Conservation (phyloP, 2,329 filamentous ascomycete species). For the Rhinocladiella similis region DNA sequence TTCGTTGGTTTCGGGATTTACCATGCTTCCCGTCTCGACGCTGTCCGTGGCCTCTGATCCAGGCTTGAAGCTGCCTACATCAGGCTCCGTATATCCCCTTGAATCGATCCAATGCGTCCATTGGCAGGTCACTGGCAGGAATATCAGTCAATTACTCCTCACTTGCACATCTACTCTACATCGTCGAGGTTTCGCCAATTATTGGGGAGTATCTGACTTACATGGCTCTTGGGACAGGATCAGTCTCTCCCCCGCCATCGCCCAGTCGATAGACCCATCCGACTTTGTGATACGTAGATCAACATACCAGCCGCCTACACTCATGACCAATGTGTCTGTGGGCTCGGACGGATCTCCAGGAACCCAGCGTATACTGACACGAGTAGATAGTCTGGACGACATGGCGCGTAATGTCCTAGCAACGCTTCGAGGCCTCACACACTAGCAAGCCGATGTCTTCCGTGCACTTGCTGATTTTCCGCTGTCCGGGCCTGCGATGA, state of each 20-base stretch:
- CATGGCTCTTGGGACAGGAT: slow-evolving; percentile 38
- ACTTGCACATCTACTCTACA: too few species aligned
- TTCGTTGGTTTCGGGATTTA: slow-evolving; percentile 12
- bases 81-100: slow-evolving; percentile 17
- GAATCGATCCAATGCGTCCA: slow-evolving; percentile 23
- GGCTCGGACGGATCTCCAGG: slow-evolving; percentile 42
- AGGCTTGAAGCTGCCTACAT: slow-evolving; percentile 28
- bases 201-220: slow-evolving; percentile 26
- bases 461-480: too few species aligned
- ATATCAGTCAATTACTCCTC: background rate
- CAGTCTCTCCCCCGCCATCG: slow-evolving; percentile 43
- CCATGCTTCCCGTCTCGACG: slow-evolving; percentile 27
- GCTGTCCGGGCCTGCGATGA: too few species aligned
- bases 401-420: background rate
- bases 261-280: slow-evolving; percentile 43
- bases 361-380: slow-evolving; percentile 46
- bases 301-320: slow-evolving; percentile 44
- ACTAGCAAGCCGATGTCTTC: too few species aligned
- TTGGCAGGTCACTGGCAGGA: slow-evolving; percentile 8
- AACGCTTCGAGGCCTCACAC: too few species aligned
- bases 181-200: too few species aligned
- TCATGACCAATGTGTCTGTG: slow-evolving; percentile 46
- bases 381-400: slow-evolving; percentile 35
- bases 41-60: slow-evolving; percentile 45
- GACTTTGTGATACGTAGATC: slow-evolving; percentile 43